Evolutionary conservation across 139 green algal genomes (phyloP).

Genomic region (Chlamydomonas incerta): DNA sequence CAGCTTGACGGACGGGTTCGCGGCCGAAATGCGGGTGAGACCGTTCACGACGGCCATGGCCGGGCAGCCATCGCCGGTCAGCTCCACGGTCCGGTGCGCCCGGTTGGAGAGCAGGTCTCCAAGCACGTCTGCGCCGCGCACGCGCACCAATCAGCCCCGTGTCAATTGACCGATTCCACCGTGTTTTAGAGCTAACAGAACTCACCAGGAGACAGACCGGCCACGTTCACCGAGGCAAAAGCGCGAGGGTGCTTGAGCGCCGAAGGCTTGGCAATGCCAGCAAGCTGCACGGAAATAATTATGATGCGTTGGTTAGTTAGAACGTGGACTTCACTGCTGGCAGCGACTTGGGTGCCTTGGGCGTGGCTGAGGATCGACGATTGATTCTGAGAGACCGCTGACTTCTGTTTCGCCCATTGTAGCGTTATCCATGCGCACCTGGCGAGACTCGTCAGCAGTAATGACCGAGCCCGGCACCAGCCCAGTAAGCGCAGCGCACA

Average conservation of each 20-base stretch:
- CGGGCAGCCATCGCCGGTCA: neutral
- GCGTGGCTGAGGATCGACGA: neutral
- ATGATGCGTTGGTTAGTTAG: too few relatives aligned
- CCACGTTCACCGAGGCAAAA: slow-evolving; percentile 16
- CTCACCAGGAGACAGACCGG: slow-evolving; percentile 17
- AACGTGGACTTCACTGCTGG: too few relatives aligned
- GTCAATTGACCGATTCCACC: neutral
- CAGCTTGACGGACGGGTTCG: slow-evolving; percentile 38
- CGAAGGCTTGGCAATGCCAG: slow-evolving; percentile 12
- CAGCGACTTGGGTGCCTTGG: too few relatives aligned
- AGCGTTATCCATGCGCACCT: neutral
- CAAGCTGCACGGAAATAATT: neutral
- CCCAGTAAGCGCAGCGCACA: slow-evolving; percentile 26
- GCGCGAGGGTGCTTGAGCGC: slow-evolving; percentile 34
- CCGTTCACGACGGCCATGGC: slow-evolving; percentile 9
- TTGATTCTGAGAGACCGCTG: neutral
- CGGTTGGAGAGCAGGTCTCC: neutral
- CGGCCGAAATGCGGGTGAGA: neutral
- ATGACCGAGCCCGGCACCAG: slow-evolving; percentile 15
- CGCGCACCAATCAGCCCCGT: too few relatives aligned
- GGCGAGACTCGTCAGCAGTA: neutral
- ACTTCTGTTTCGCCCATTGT: neutral
- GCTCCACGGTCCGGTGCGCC: neutral
- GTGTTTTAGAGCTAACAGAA: neutral
- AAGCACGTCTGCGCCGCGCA: neutral